phyloP scores from a whole-genome alignment of 2,329 filamentous ascomycete genomes.

The Ascosphaera apis region DNA sequence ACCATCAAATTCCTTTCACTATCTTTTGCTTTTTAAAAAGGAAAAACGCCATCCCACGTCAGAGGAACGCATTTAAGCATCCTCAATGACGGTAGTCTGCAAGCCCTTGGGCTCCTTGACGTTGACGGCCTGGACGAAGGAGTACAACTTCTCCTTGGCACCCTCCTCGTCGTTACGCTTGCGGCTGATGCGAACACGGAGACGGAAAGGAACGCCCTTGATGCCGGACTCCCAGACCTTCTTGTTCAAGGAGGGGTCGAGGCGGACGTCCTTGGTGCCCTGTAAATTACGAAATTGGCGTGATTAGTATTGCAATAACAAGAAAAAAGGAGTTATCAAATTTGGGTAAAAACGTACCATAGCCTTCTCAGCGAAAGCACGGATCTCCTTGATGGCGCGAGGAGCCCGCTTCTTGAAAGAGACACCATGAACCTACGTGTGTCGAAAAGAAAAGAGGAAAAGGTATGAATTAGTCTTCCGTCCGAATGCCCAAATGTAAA shows the following conservation, averaged over 20 bases:
- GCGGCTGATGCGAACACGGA: slow-evolving; percentile 94
- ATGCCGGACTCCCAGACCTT: slow-evolving; percentile 99
- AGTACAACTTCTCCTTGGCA: slow-evolving; percentile 99
- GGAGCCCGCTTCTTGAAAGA: slow-evolving; percentile 99
- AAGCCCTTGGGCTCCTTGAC: slow-evolving; percentile 99
- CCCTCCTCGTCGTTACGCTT: slow-evolving; percentile 99
- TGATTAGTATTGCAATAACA: background rate
- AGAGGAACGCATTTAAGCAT: slow-evolving; percentile 27
- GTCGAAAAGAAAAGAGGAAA: slow-evolving; percentile 14
- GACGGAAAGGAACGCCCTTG: slow-evolving; percentile 95
- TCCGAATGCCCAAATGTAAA: slow-evolving; percentile 22
- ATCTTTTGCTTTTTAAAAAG: no score
- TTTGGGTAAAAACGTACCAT: slow-evolving; percentile 66
- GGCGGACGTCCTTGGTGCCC: slow-evolving; percentile 90
- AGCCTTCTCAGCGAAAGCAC: slow-evolving; percentile 70
- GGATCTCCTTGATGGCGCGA: slow-evolving; percentile 98
- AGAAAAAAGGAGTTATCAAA: slow-evolving; percentile 2
- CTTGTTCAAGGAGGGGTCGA: slow-evolving; percentile 99
- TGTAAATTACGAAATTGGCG: slow-evolving; percentile 19
- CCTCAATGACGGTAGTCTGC: slow-evolving; percentile 66
- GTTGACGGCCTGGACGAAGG: slow-evolving; percentile 98
- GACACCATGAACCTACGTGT: slow-evolving; percentile 69
- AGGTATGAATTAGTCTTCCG: slow-evolving; percentile 41
- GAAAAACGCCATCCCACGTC: background rate
- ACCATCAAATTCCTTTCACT: no score